Percentiles rank a stretch among this genome's conserved stretches.
phyloP scores from a whole-genome alignment of 2,329 filamentous ascomycete species.

The Aspergillus japonicus region DNA sequence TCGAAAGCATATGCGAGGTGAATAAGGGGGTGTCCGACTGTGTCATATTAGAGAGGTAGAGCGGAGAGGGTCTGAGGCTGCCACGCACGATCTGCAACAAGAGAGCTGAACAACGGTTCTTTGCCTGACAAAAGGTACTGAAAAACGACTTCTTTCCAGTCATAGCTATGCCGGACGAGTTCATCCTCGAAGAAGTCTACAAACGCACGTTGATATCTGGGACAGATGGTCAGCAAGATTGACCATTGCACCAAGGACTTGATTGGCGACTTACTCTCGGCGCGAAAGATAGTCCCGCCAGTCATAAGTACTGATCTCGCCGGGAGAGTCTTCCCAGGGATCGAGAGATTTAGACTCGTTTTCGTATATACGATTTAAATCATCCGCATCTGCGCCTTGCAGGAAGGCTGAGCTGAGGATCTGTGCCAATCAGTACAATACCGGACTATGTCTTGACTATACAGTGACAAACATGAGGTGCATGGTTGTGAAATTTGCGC shows the following conservation, averaged over 20 bases:
- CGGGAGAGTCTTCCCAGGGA: slow-evolving; percentile 78
- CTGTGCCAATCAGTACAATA: slow-evolving; percentile 36
- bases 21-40: slow-evolving; percentile 88
- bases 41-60: background rate
- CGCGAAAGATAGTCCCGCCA: slow-evolving; percentile 85
- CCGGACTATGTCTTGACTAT: background rate
- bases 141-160: slow-evolving; percentile 76
- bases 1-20: slow-evolving; percentile 94
- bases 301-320: slow-evolving; percentile 77
- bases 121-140: slow-evolving; percentile 70
- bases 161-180: slow-evolving; percentile 71
- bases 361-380: slow-evolving; percentile 81
- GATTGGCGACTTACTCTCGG: slow-evolving; percentile 51
- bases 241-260: background rate
- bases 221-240: background rate
- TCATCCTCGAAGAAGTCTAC: slow-evolving; percentile 96
- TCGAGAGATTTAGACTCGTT: slow-evolving; percentile 69
- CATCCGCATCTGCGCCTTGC: slow-evolving; percentile 69
- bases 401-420: slow-evolving; percentile 82
- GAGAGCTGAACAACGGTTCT: slow-evolving; percentile 74
- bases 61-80: background rate
- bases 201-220: slow-evolving; percentile 79
- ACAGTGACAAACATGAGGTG: slow-evolving; percentile 61
- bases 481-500: slow-evolving; percentile 76
- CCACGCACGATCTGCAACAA: slow-evolving; percentile 72